phyloP scores from a whole-genome alignment of 176 grass and related monocot species.

The Bonia amplexicaulis region DNA sequence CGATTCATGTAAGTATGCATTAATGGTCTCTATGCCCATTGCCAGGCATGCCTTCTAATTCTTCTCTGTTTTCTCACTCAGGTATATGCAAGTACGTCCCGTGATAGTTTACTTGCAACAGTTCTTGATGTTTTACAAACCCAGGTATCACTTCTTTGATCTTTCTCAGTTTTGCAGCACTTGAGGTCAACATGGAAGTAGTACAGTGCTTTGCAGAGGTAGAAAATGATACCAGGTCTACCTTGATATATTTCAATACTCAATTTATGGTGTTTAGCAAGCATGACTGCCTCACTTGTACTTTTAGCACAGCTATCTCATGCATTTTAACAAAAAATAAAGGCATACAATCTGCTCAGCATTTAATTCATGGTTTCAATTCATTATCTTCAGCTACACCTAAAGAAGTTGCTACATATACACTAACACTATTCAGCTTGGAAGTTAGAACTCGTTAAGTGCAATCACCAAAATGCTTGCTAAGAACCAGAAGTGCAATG shows the following conservation, averaged over 20 bases:
- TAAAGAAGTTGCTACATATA: not conserved
- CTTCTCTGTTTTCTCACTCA: conserved; percentile 35
- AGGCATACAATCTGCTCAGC: not conserved
- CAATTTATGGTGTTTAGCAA: conserved; percentile 9
- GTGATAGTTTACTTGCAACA: conserved; percentile 92
- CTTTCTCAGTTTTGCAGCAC: conserved; percentile 6
- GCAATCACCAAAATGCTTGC: not conserved
- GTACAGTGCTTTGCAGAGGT: conserved; percentile 2
- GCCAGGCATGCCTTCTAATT: conserved; percentile 24
- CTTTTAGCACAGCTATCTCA: not conserved
- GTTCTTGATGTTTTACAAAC: conserved; percentile 85
- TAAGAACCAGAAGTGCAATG: not conserved
- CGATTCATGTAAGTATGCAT: conserved; percentile 84
- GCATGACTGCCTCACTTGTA: not conserved
- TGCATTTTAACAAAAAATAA: conserved; percentile 1
- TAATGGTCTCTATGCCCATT: not conserved
- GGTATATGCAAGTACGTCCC: conserved; percentile 97
- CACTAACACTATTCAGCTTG: not conserved
- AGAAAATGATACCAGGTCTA: not conserved
- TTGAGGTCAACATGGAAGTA: conserved; percentile 21
- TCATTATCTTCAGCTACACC: not conserved
- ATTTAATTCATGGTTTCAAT: conserved; percentile 12
- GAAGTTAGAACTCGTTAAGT: not conserved
- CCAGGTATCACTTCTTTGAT: conserved; percentile 46
- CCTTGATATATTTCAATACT: conserved; percentile 10